phyloP scores from a whole-genome alignment of 2,329 filamentous ascomycete genomes.

The Uncinocarpus reesii region DNA sequence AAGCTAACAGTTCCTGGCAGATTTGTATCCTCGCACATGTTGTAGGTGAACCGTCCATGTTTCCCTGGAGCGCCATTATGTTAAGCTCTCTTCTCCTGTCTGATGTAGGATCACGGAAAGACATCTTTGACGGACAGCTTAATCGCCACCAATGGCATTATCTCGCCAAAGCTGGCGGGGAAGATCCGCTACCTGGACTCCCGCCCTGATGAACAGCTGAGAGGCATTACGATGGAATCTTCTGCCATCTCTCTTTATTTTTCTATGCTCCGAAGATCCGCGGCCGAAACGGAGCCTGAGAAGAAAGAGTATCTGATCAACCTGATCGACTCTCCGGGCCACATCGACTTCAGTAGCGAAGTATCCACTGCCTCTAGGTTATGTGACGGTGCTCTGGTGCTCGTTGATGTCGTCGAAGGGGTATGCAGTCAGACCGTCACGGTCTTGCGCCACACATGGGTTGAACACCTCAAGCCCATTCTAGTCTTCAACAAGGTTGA shows the following conservation, averaged over 20 bases:
- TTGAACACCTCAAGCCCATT: slow-evolving; percentile 85
- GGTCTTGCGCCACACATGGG: slow-evolving; percentile 87
- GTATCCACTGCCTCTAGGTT: slow-evolving; percentile 90
- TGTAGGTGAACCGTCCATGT: slow-evolving; percentile 37
- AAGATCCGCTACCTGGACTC: slow-evolving; percentile 98
- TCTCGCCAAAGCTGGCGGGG: slow-evolving; percentile 91
- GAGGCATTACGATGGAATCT: slow-evolving; percentile 99
- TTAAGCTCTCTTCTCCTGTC: slow-evolving; percentile 10
- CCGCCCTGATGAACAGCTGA: slow-evolving; percentile 83
- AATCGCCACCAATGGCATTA: slow-evolving; percentile 97
- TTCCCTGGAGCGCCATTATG: background rate
- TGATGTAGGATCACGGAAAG: slow-evolving; percentile 76
- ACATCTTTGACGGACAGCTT: slow-evolving; percentile 93
- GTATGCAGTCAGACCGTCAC: slow-evolving; percentile 98
- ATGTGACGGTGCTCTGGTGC: slow-evolving; percentile 85
- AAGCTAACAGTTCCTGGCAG: slow-evolving; percentile 40
- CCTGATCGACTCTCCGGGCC: slow-evolving; percentile 91
- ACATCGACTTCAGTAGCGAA: slow-evolving; percentile 98
- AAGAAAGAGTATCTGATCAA: slow-evolving; percentile 92
- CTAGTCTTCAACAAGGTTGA: slow-evolving; percentile 99
- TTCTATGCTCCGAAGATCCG: slow-evolving; percentile 68
- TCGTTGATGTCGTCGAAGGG: slow-evolving; percentile 94
- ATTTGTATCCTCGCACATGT: slow-evolving; percentile 95
- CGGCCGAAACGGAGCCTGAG: slow-evolving; percentile 57
- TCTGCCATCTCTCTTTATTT: slow-evolving; percentile 96